Evolutionary conservation across 305 asterid species (phyloP).

Genomic region (Solanum hybrid): DNA sequence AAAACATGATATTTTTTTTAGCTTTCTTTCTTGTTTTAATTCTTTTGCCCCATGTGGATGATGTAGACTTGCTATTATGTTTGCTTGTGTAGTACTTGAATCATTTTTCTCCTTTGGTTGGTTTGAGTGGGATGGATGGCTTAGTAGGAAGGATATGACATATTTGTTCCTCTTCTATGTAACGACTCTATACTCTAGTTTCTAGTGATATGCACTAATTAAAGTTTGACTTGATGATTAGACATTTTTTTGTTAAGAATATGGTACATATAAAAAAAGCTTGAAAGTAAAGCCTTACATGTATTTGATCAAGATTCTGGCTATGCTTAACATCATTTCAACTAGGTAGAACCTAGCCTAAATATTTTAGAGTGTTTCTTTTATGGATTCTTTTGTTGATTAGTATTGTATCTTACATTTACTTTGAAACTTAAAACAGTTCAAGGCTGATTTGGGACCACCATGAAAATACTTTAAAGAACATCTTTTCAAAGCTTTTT

Average conservation of each 20-base stretch:
- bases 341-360: constrained; percentile 3
- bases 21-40: neutral
- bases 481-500: constrained; percentile 18
- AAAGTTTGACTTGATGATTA: neutral
- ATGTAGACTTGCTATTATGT: neutral
- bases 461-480: constrained; percentile 12
- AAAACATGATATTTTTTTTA: neutral
- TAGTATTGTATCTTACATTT: neutral
- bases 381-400: constrained; percentile 13
- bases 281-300: neutral
- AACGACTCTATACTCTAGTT: neutral
- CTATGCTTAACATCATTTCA: constrained; percentile 21
- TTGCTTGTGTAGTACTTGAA: neutral
- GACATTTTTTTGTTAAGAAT: neutral
- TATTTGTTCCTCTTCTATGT: neutral
- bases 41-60: neutral
- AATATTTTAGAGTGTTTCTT: neutral
- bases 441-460: constrained; percentile 15
- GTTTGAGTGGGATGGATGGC: neutral
- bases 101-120: neutral
- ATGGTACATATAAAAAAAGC: neutral
- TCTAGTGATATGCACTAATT: neutral
- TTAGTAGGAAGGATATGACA: neutral
- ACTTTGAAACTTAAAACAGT: neutral
- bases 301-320: neutral